Conservation (phyloP, 495 filamentous ascomycete species). For the Lasiosphaeria ovina region DNA sequence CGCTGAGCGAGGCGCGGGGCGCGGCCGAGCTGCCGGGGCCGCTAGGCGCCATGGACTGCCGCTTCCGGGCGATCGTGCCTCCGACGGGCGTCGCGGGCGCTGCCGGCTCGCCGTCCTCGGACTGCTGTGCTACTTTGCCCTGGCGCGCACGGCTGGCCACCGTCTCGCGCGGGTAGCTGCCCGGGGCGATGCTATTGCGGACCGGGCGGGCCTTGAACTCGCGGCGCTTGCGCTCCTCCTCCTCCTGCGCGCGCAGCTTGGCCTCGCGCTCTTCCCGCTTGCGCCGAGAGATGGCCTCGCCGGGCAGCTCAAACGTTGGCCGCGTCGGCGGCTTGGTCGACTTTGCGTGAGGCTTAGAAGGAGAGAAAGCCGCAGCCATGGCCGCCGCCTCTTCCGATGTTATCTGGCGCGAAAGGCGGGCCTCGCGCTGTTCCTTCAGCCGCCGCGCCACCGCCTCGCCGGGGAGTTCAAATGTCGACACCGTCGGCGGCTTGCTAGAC, state of each 20-base stretch:
- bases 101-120: conserved; percentile 20
- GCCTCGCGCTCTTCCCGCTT: conserved; percentile 67
- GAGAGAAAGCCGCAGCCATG: conserved; percentile 27
- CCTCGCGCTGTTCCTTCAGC: conserved; percentile 52
- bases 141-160: conserved; percentile 58
- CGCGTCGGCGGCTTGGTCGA: conserved; percentile 60
- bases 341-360: conserved; percentile 47
- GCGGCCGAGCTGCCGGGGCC: background rate
- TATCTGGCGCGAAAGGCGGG: conserved; percentile 40
- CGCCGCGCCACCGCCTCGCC: conserved; percentile 69
- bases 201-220: conserved; percentile 66
- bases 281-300: conserved; percentile 68
- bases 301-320: conserved; percentile 67
- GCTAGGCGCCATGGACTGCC: conserved; percentile 15
- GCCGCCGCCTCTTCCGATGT: conserved; percentile 31
- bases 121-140: conserved; percentile 29
- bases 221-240: conserved; percentile 55
- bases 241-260: conserved; percentile 57
- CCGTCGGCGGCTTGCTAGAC: conserved; percentile 62
- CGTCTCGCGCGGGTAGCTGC: conserved; percentile 49
- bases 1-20: conserved; percentile 7
- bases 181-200: conserved; percentile 41
- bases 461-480: conserved; percentile 66
- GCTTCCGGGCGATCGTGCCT: conserved; percentile 19
- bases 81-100: conserved; percentile 8